These are phyloP conservation scores for Colletotrichum sidae DNA, from an alignment of 2,329 filamentous ascomycete species.

Conservation along the genomic window DNA sequence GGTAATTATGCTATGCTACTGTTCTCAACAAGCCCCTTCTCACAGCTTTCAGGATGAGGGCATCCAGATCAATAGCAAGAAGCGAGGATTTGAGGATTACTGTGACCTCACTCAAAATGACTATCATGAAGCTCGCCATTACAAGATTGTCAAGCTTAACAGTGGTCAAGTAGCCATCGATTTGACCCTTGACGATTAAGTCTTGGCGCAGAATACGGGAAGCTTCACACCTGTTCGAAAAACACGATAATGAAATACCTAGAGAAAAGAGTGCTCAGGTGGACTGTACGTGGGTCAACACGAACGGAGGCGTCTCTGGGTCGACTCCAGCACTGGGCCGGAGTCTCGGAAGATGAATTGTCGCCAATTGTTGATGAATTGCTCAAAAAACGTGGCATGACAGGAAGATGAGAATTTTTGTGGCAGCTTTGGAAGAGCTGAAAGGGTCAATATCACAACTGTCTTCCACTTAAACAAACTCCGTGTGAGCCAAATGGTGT, in stretches of 20 bases:
- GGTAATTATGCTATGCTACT: slow-evolving; percentile 26
- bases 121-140: neutral
- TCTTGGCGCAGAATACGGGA: neutral
- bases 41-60: slow-evolving; percentile 15
- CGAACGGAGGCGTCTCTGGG: neutral
- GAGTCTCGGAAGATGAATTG: neutral
- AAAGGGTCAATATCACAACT: neutral
- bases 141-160: slow-evolving; percentile 28
- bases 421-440: neutral
- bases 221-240: neutral
- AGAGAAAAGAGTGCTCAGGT: neutral
- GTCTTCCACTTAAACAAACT: too few relatives aligned
- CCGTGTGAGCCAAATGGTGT: too few relatives aligned
- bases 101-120: slow-evolving; percentile 43
- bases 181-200: slow-evolving; percentile 29
- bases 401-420: neutral
- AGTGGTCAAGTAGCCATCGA: slow-evolving; percentile 33
- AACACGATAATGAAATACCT: neutral
- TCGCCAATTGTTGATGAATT: neutral
- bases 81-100: slow-evolving; percentile 43
- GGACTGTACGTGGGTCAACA: neutral
- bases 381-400: neutral
- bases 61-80: slow-evolving; percentile 39
- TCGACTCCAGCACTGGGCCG: neutral
- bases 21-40: slow-evolving; percentile 7